Evolutionary conservation across 306 rosid species (phyloP).

Genomic region (Hylodesmum podocarpum): DNA sequence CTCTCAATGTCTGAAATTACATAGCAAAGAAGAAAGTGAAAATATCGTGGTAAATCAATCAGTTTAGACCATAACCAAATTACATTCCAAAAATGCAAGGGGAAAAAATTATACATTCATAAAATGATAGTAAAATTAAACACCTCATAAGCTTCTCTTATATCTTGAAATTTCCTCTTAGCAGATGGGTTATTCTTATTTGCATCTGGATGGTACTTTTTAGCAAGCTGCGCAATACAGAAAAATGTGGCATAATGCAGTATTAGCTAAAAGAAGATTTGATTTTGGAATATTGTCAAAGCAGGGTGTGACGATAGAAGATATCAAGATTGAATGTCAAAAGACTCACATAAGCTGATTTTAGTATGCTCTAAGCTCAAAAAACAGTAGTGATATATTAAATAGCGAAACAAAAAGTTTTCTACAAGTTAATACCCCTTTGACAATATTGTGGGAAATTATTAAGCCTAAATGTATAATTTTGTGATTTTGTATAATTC

Average conservation of each 20-base stretch:
- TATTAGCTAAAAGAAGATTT: constrained; percentile 10
- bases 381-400: neutral
- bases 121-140: constrained; percentile 27
- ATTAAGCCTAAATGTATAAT: neutral
- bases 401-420: constrained; percentile 1
- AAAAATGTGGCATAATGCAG: constrained; percentile 30
- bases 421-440: constrained; percentile 5
- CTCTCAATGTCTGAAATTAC: constrained; percentile 72
- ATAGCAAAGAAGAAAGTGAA: constrained; percentile 7
- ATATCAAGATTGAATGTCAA: constrained; percentile 20
- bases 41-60: constrained; percentile 14
- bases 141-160: constrained; percentile 97
- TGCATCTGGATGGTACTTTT: constrained; percentile 94
- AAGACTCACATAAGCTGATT: constrained; percentile 7
- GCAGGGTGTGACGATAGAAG: neutral
- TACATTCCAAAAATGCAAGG: neutral
- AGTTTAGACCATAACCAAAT: constrained; percentile 22
- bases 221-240: constrained; percentile 72
- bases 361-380: neutral
- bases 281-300: constrained; percentile 22
- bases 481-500: neutral
- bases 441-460: neutral
- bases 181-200: constrained; percentile 80
- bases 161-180: constrained; percentile 86
- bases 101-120: neutral